Conservation (phyloP, 345 rosid genomes). For the Mercurialis annua region DNA sequence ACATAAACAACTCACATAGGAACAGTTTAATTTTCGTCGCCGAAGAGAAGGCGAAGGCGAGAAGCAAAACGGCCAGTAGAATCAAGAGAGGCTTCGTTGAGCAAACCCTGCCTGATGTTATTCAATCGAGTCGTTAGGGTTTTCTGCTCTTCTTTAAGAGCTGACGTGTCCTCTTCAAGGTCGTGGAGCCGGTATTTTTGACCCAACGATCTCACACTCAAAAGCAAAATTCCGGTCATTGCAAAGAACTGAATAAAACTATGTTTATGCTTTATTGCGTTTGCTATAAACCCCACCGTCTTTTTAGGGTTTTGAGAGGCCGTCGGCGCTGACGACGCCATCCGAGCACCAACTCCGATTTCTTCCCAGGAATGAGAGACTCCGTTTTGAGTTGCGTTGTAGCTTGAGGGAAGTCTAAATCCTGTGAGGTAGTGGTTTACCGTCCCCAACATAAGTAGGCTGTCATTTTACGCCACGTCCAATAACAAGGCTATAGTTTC, state of each 20-base stretch:
- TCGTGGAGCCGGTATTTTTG: constrained; percentile 79
- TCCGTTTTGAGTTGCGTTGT: too few species aligned
- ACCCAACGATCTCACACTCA: constrained; percentile 78
- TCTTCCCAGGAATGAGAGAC: not conserved
- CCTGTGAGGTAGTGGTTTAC: too few species aligned
- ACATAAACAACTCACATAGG: not conserved
- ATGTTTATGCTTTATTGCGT: constrained; percentile 55
- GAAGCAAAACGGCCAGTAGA: constrained; percentile 67
- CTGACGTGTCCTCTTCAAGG: constrained; percentile 62
- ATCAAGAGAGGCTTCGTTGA: constrained; percentile 74
- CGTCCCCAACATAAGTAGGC: too few species aligned
- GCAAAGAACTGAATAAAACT: constrained; percentile 73
- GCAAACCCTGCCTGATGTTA: constrained; percentile 53
- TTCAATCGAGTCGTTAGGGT: constrained; percentile 52
- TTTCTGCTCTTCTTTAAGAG: constrained; percentile 59
- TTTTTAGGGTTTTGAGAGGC: constrained; percentile 12
- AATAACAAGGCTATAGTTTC: too few species aligned
- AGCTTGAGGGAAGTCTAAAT: too few species aligned
- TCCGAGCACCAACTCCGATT: not conserved
- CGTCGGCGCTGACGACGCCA: constrained; percentile 13
- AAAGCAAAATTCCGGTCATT: constrained; percentile 70
- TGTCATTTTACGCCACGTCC: too few species aligned
- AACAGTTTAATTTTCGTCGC: constrained; percentile 29
- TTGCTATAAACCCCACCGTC: constrained; percentile 43
- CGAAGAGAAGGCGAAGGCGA: constrained; percentile 69